phyloP scores from a whole-genome alignment of 305 asterid genomes.

The Fraxinus floribunda region DNA sequence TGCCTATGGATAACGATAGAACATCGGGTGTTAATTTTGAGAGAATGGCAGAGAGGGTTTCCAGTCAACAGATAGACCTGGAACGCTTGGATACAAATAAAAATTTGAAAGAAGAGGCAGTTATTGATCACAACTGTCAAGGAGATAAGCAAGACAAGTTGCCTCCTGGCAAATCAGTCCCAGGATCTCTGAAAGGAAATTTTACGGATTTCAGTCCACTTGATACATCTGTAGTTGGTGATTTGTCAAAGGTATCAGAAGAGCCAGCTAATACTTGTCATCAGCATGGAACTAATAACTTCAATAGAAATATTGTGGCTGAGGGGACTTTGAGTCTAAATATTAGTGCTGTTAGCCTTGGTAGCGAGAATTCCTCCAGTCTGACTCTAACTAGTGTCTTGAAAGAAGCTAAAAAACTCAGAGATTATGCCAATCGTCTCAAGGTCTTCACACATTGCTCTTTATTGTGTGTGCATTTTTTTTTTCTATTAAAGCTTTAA shows the following conservation, averaged over 20 bases:
- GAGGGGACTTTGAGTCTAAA: constrained; percentile 35
- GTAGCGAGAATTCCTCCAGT: constrained; percentile 39
- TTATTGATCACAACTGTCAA: constrained; percentile 30
- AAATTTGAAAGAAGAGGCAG: constrained; percentile 28
- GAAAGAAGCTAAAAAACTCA: constrained; percentile 75
- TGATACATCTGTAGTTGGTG: constrained; percentile 42
- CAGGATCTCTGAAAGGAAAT: constrained; percentile 42
- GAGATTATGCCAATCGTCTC: constrained; percentile 62
- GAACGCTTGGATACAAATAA: constrained; percentile 33
- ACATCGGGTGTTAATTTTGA: constrained; percentile 18
- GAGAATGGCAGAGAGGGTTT: constrained; percentile 22
- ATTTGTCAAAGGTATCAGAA: constrained; percentile 43
- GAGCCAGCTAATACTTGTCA: constrained; percentile 30
- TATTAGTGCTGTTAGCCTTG: constrained; percentile 29
- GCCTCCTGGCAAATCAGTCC: constrained; percentile 35
- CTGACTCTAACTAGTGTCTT: constrained; percentile 41
- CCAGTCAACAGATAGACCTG: constrained; percentile 30
- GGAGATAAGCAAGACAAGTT: constrained; percentile 42
- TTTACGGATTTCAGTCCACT: constrained; percentile 30
- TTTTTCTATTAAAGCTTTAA: constrained; percentile 1
- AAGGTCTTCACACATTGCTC: constrained; percentile 52
- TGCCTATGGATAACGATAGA: constrained; percentile 29
- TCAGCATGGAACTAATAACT: constrained; percentile 35
- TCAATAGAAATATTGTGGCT: constrained; percentile 28
- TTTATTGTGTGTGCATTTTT: constrained; percentile 4